Percentiles rank a stretch among this genome's conserved stretches.
phyloP scores from a whole-genome alignment of 2,329 filamentous ascomycete species.

The Penicillium vulpinum region DNA sequence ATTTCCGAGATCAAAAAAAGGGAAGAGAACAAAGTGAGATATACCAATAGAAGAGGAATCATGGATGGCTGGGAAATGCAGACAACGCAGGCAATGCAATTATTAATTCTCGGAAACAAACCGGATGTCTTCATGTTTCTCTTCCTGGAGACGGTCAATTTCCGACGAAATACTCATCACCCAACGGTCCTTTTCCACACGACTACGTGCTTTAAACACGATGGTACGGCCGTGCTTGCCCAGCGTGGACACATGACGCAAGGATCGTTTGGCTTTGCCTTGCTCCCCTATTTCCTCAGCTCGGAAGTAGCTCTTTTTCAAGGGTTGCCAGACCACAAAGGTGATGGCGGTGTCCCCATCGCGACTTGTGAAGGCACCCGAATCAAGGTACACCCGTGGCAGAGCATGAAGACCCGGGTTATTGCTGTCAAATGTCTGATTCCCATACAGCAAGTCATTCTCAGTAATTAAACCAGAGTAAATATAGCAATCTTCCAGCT shows the following conservation, averaged over 20 bases:
- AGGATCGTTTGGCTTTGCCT: conserved; percentile 45
- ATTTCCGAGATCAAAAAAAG: neutral
- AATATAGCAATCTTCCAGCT: conserved; percentile 64
- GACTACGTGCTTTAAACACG: conserved; percentile 65
- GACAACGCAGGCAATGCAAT: neutral
- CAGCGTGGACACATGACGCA: conserved; percentile 61
- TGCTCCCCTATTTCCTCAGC: conserved; percentile 41
- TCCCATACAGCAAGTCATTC: conserved; percentile 63
- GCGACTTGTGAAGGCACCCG: conserved; percentile 61
- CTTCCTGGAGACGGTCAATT: conserved; percentile 60
- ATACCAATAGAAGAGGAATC: neutral
- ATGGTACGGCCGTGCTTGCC: conserved; percentile 62
- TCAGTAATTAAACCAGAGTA: conserved; percentile 65
- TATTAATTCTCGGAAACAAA: conserved; percentile 34
- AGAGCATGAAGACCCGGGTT: conserved; percentile 60
- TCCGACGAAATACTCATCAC: conserved; percentile 65
- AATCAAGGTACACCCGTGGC: conserved; percentile 58
- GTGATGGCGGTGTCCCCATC: conserved; percentile 67
- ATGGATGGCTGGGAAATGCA: conserved; percentile 9
- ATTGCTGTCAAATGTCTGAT: conserved; percentile 64
- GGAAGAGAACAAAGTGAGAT: neutral
- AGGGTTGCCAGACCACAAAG: conserved; percentile 66
- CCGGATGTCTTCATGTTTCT: conserved; percentile 51
- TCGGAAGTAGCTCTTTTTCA: conserved; percentile 58
- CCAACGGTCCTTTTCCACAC: conserved; percentile 68